Percentiles rank a stretch among this genome's conserved stretches.
phyloP scores from a whole-genome alignment of 1,284 basidiomycete genomes.

The Puccinia coronata region DNA sequence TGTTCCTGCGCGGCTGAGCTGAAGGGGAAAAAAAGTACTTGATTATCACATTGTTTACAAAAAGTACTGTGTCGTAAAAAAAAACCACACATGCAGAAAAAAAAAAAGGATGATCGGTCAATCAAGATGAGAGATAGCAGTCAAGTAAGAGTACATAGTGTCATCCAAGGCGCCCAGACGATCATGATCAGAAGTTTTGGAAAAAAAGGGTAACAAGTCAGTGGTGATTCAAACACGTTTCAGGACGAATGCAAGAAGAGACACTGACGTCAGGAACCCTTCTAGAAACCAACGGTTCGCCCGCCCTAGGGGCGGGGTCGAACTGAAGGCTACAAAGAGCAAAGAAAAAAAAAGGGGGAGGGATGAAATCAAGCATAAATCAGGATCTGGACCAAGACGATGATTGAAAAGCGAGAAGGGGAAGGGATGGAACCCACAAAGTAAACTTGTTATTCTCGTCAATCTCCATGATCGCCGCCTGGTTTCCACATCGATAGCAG shows the following conservation, averaged over 20 bases:
- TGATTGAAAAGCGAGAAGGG: constrained; percentile 15
- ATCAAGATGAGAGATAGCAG: not conserved
- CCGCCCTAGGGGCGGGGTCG: constrained; percentile 95
- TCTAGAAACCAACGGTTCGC: constrained; percentile 94
- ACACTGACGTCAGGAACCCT: constrained; percentile 87
- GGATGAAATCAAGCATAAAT: too few species aligned
- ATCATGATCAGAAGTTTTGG: not conserved
- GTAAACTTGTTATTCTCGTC: constrained; percentile 79
- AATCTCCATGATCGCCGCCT: constrained; percentile 99
- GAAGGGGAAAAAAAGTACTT: not conserved
- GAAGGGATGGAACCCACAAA: constrained; percentile 57
- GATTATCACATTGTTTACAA: constrained; percentile 23
- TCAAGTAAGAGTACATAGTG: not conserved
- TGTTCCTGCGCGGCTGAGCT: too few species aligned
- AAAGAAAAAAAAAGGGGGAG: not conserved
- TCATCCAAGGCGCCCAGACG: too few species aligned
- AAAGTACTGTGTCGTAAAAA: constrained; percentile 2
- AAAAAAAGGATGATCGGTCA: not conserved
- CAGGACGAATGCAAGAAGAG: not conserved
- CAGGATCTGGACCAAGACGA: too few species aligned
- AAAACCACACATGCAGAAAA: not conserved
- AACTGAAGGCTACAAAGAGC: constrained; percentile 80
- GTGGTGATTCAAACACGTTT: not conserved
- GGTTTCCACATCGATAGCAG: constrained; percentile 98
- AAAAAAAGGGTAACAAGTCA: not conserved